Percentiles rank a stretch among this genome's conserved stretches.
Conservation (phyloP, 176 grass and related monocot species). For the Rhipidocladum racemiflorum region DNA sequence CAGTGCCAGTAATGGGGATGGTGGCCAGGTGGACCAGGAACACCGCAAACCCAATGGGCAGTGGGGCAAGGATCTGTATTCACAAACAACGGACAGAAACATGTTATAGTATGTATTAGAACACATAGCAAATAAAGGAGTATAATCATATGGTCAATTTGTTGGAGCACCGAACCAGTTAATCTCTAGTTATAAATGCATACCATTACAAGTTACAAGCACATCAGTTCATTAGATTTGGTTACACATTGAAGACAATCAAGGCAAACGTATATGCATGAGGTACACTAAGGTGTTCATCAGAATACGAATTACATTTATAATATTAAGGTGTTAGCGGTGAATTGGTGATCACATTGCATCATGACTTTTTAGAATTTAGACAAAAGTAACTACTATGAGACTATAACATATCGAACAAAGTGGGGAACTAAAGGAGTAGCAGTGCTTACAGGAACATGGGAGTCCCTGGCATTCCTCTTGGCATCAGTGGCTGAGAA, state of each 20-base stretch:
- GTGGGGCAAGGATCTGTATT: slow-evolving; percentile 78
- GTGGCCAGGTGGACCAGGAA: slow-evolving; percentile 97
- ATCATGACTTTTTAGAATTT: neutral
- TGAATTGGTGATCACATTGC: neutral
- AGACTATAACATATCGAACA: neutral
- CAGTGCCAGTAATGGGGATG: slow-evolving; percentile 94
- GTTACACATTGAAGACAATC: neutral
- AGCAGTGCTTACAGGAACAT: slow-evolving; percentile 71
- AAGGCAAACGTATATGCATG: neutral
- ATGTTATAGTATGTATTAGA: neutral
- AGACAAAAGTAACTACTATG: neutral
- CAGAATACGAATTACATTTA: neutral
- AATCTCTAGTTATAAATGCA: slow-evolving; percentile 1
- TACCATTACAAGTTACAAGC: neutral
- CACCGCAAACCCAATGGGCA: slow-evolving; percentile 92
- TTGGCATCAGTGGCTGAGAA: slow-evolving; percentile 95
- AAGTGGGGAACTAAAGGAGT: neutral
- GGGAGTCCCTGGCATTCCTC: slow-evolving; percentile 88
- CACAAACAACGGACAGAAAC: slow-evolving; percentile 9
- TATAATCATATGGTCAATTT: neutral
- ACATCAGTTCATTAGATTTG: neutral
- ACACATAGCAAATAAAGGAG: neutral
- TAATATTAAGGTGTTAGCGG: neutral
- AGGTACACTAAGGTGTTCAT: neutral
- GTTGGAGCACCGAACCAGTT: neutral